Conservation (phyloP, 441 rosid species). For the Raphanus hybrid region DNA sequence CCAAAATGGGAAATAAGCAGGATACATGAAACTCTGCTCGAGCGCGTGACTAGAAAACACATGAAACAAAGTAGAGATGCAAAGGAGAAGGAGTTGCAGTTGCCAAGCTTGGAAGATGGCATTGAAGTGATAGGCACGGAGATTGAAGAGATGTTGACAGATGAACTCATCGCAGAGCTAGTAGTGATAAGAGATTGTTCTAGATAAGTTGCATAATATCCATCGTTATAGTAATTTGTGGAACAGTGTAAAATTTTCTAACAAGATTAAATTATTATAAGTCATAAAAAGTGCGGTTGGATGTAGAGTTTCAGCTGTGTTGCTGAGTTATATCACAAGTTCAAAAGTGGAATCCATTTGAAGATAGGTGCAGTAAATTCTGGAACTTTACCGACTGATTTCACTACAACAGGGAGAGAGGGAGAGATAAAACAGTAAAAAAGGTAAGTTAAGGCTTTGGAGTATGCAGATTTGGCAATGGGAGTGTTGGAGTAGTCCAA, state of each 20-base stretch:
- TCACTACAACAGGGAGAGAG: conserved; percentile 4
- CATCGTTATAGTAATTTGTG: conserved; percentile 28
- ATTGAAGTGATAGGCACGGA: conserved; percentile 67
- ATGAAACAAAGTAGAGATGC: conserved; percentile 45
- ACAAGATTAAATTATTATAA: background rate
- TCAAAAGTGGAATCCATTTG: background rate
- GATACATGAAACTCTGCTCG: conserved; percentile 47
- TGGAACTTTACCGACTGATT: background rate
- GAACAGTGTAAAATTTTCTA: background rate
- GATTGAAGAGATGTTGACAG: conserved; percentile 60
- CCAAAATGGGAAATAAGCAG: conserved; percentile 48
- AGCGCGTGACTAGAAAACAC: conserved; percentile 42
- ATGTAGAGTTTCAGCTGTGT: background rate
- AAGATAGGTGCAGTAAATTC: background rate
- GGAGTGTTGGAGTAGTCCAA: conserved; percentile 53
- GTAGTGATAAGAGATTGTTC: background rate
- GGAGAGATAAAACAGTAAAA: background rate
- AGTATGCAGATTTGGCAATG: conserved; percentile 5
- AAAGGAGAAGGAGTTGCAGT: conserved; percentile 42
- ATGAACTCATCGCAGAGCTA: conserved; percentile 63
- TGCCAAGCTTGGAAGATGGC: conserved; percentile 58
- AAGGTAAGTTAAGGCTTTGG: background rate
- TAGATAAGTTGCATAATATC: background rate
- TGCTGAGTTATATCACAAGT: background rate
- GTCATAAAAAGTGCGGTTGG: background rate